Base-by-base conservation (phyloP, 257 asterid genomes). In the Solanum tarapatanum region DNA sequence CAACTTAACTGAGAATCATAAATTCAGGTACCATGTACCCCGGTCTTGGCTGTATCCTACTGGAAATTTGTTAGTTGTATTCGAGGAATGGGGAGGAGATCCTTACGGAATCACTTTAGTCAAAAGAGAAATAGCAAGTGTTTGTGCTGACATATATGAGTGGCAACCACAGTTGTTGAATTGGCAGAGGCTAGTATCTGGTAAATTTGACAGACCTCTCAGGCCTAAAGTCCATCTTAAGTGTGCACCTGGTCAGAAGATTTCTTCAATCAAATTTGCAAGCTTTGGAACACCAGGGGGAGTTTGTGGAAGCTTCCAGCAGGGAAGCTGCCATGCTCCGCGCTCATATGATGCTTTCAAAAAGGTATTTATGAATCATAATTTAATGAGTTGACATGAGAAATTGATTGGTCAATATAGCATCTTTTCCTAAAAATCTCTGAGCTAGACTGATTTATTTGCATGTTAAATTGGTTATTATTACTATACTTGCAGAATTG, bases 1-100 rank as follows among this genome's bases (percentile, higher is more conserved):
- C 85, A 48, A 28, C 37, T 45, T 43, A 26, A 82, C 85, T 2
- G 66, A 82, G 11, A 48, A 48, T 51, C 85, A 82, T 82, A 48
- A 82, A 21, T 86, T 35, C 91, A 96, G 99, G 98, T 96, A 95
- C 87, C 99, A 96, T 33, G 92, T 96, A 73, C 99, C 99, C 88
- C 98, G 95, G 26, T 94, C 99, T 35, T 96, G 98, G 99, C 95
- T 96, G 39, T 36, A 87, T 85, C 96, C 98, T 39, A 88, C 93
- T 0, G 96, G 98, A 72, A 96, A 96, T 87, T 90, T 96, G 79
- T 82, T 96, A 90, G 98, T 96, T 33, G 93, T 94, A 28, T 94
- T 96, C 45, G 99, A 96, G 86, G 99, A 96, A 92, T 95, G 95
- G 98, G 99, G 99, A 32, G 99, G 99, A 89, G 87, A 95, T 90